Evolutionary conservation across 345 rosid genomes (phyloP).

Genomic region (Aurinia saxatilis): DNA sequence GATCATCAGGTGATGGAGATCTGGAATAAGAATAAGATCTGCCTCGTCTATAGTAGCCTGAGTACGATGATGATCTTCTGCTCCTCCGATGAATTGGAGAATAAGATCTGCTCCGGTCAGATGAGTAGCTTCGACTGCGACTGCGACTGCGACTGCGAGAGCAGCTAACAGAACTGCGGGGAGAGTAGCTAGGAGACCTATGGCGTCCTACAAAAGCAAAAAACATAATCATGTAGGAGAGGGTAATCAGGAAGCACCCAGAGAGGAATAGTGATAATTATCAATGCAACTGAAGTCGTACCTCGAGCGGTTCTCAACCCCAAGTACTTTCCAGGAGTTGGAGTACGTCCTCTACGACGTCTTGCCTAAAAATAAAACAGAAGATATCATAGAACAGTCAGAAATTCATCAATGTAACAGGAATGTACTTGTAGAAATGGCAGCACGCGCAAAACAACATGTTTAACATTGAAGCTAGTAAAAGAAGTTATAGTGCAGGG

Average conservation of each 20-base stretch:
- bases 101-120: slow-evolving; percentile 50
- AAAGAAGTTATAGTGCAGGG: slow-evolving; percentile 43
- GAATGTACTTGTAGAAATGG: neutral
- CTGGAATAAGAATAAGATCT: slow-evolving; percentile 35
- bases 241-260: neutral
- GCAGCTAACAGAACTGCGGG: slow-evolving; percentile 41
- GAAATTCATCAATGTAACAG: neutral
- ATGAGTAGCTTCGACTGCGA: slow-evolving; percentile 44
- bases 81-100: slow-evolving; percentile 36
- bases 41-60: slow-evolving; percentile 32
- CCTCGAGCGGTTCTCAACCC: slow-evolving; percentile 66
- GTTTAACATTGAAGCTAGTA: neutral
- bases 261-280: neutral
- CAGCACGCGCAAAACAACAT: neutral
- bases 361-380: slow-evolving; percentile 46
- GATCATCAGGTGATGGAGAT: slow-evolving; percentile 46
- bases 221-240: neutral
- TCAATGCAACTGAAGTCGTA: slow-evolving; percentile 11
- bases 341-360: slow-evolving; percentile 83
- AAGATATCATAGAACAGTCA: neutral
- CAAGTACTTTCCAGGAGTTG: slow-evolving; percentile 91
- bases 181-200: slow-evolving; percentile 40
- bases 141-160: slow-evolving; percentile 46
- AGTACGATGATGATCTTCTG: slow-evolving; percentile 31
- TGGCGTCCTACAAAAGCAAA: slow-evolving; percentile 31